Evolutionary conservation across 495 filamentous ascomycete genomes (phyloP).

Genomic region (Glonium stellatum): DNA sequence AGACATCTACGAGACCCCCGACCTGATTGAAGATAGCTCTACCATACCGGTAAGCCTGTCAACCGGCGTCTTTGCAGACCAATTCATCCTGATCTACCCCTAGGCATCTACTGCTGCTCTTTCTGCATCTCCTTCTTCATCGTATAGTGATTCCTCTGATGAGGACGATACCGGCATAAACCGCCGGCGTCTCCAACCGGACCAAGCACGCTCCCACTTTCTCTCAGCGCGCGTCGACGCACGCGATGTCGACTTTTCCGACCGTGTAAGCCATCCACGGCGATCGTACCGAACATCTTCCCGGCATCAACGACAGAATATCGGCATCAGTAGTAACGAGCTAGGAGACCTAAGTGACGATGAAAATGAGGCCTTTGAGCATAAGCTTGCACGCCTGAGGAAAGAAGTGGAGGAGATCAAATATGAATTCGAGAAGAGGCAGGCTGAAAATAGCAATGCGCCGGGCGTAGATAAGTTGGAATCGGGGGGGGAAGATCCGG

Average conservation of each 20-base stretch:
- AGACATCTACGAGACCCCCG: constrained; percentile 93
- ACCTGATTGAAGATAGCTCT: constrained; percentile 78
- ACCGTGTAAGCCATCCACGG: constrained; percentile 59
- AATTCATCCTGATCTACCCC: neutral
- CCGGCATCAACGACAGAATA: constrained; percentile 52
- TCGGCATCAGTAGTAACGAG: constrained; percentile 49
- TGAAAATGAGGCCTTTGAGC: constrained; percentile 60
- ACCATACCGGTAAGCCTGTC: constrained; percentile 58
- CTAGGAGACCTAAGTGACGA: constrained; percentile 50
- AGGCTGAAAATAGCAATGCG: constrained; percentile 26
- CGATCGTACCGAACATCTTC: constrained; percentile 71
- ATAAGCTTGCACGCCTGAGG: constrained; percentile 57
- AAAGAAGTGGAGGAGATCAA: constrained; percentile 38
- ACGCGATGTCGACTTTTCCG: constrained; percentile 71
- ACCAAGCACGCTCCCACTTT: constrained; percentile 74
- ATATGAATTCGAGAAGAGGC: constrained; percentile 26
- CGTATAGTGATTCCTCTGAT: constrained; percentile 45
- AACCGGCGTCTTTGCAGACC: constrained; percentile 2
- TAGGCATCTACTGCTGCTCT: constrained; percentile 48
- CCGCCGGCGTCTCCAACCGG: constrained; percentile 62
- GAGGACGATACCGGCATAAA: constrained; percentile 59
- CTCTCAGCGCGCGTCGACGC: constrained; percentile 67
- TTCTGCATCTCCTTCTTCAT: constrained; percentile 49
- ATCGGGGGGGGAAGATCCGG: constrained; percentile 4
- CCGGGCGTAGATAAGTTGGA: constrained; percentile 13